Evolutionary conservation across 179 eudicot species (phyloP).

Genomic region (Kewa caespitosa): DNA sequence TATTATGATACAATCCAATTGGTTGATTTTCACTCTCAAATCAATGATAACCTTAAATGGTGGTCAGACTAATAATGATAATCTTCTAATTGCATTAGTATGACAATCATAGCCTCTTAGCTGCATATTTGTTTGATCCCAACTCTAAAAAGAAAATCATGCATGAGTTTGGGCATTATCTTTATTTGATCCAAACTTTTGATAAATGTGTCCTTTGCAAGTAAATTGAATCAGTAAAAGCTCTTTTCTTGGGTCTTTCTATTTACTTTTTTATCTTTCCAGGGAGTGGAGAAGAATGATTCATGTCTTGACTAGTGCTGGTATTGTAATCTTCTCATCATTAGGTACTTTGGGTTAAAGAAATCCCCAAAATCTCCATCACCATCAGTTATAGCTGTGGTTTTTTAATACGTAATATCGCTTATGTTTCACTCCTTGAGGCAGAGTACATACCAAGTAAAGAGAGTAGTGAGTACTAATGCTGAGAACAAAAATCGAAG

Average conservation of each 20-base stretch:
- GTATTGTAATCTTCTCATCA: constrained; percentile 27
- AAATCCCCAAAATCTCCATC: constrained; percentile 25
- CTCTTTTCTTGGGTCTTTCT: neutral
- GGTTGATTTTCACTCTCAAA: constrained; percentile 9
- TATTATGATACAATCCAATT: constrained; percentile 13
- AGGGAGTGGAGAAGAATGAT: neutral
- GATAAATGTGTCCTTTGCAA: neutral
- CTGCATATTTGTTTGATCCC: constrained; percentile 13
- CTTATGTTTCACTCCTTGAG: constrained; percentile 40
- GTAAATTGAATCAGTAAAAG: neutral
- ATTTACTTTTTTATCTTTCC: neutral
- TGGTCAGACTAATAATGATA: neutral
- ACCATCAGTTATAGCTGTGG: constrained; percentile 27
- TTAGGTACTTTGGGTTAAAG: constrained; percentile 25
- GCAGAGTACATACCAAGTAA: constrained; percentile 38
- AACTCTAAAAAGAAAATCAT: neutral
- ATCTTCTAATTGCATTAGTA: constrained; percentile 15
- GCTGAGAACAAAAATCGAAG: constrained; percentile 15
- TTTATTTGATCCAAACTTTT: neutral
- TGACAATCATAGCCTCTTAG: constrained; percentile 17
- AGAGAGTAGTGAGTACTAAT: constrained; percentile 26
- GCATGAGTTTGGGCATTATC: neutral
- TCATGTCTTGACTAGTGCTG: constrained; percentile 20
- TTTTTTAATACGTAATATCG: constrained; percentile 24
- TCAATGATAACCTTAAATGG: constrained; percentile 12